Evolutionary conservation across 1,139 yeast species (phyloP).

Genomic region (Candida frijolesensis): DNA sequence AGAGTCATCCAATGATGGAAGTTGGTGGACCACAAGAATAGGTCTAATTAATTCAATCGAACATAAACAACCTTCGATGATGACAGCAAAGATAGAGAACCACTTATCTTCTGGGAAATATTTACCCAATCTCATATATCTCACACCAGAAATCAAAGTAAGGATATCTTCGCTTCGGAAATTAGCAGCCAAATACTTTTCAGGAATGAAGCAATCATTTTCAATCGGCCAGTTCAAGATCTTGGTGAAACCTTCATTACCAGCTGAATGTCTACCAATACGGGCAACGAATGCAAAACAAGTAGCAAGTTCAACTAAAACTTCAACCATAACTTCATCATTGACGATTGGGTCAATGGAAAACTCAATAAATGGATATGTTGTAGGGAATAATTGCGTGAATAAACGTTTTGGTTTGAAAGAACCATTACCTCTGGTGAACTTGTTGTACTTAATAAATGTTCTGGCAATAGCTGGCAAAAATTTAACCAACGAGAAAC

Average conservation of each 20-base stretch:
- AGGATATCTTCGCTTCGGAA: constrained; percentile 47
- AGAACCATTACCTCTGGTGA: constrained; percentile 51
- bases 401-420: constrained; percentile 65
- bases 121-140: constrained; percentile 57
- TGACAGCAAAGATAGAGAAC: constrained; percentile 66
- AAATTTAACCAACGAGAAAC: constrained; percentile 52
- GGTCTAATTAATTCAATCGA: constrained; percentile 62
- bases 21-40: constrained; percentile 51
- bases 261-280: constrained; percentile 50
- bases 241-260: constrained; percentile 42
- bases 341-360: constrained; percentile 77
- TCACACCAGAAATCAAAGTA: constrained; percentile 55
- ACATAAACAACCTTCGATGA: constrained; percentile 61
- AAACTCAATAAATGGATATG: constrained; percentile 63
- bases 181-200: constrained; percentile 34
- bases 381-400: constrained; percentile 67
- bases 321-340: constrained; percentile 71
- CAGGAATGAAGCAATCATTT: constrained; percentile 37
- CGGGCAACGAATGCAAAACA: constrained; percentile 60
- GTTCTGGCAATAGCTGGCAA: constrained; percentile 55
- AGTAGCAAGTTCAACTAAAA: constrained; percentile 68
- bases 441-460: constrained; percentile 55
- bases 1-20: constrained; percentile 55
- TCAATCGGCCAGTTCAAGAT: constrained; percentile 30
- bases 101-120: constrained; percentile 70